Evolutionary conservation across 441 rosid species (phyloP), one percentile per base, ranked within the genome.

Genomic region (Brassica hybrid): DNA sequence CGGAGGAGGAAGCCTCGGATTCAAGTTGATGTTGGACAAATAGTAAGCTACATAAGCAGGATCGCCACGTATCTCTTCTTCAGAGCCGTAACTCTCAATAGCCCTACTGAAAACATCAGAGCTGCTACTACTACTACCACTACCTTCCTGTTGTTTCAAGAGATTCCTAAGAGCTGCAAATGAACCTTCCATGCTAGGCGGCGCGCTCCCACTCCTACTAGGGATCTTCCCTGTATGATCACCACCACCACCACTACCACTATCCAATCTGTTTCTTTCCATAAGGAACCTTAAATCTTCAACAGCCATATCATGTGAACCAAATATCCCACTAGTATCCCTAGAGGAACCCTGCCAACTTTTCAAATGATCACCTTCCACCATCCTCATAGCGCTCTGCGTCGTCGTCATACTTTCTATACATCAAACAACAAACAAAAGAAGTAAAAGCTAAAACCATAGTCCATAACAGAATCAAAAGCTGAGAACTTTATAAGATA

Each of bases 151-250:
- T 71, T 84, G 91, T 69, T 89, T 87, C 79, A 90, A 84, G 69
- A 92, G 87, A 75, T 86, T 85, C 61, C 89, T 90, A 71, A 92
- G 78, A 68, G 97, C 91, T 71, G 97, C 87, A 85, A 90, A 83
- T 57, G 98, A 94, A 32, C 98, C 97, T 85, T 94, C 98, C 93
- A 94, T 90, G 67, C 92, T 94, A 38, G 98, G 98, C 2, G 98
- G 97, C 7, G 98, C 98, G 71, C 98, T 94, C 16, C 96, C 97
- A 74, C 98, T 94, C 80, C 97, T 84, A 89, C 84, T 89, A 13
- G 96, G 96, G 72, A 84, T 65, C 4, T 54, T 74, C 8, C 86
- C 86, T 7, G 77, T 67, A 11, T 61, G 34, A 56, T 84, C 86
- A 52, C 83, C 85, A 50, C 86, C 50, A 60, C 32, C 32, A 27